phyloP scores from a whole-genome alignment of 345 rosid species.

The Eucalyptus polyanthemos region DNA sequence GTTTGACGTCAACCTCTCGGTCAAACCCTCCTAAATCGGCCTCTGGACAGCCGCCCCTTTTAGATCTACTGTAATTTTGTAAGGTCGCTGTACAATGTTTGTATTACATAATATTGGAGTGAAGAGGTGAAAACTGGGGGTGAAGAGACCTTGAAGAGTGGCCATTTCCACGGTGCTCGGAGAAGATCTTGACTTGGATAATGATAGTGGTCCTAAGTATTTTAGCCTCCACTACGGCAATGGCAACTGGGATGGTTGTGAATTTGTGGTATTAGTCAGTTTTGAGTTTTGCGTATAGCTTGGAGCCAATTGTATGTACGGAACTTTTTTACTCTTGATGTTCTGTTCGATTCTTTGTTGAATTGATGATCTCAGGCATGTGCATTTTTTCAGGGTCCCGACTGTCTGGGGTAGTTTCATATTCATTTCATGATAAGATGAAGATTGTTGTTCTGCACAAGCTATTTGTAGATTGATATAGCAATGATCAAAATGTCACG shows the following conservation, averaged over 20 bases:
- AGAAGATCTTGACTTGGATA: not conserved
- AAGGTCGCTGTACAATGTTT: not conserved
- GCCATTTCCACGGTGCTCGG: not conserved
- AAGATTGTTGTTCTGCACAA: not conserved
- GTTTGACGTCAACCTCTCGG: conserved; percentile 34
- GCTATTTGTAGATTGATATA: not conserved
- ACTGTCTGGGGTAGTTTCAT: not conserved
- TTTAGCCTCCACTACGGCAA: not conserved
- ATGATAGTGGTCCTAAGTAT: not conserved
- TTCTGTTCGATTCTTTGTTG: not conserved
- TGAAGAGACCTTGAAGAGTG: not conserved
- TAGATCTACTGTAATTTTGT: conserved; percentile 51
- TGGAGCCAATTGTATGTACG: not conserved
- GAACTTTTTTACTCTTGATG: not conserved
- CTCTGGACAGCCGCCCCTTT: conserved; percentile 47
- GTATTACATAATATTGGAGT: not conserved
- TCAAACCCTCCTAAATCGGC: conserved; percentile 25
- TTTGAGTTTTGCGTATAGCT: not conserved
- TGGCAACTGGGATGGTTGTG: not conserved
- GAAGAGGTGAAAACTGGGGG: not conserved
- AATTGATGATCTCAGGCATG: not conserved
- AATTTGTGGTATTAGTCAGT: not conserved
- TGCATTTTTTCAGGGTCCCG: not conserved
- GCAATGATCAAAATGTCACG: not conserved
- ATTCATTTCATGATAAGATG: not conserved